These are phyloP conservation scores for Spergularia azorica DNA, from an alignment of 179 eudicot species.

Conservation along the genomic window DNA sequence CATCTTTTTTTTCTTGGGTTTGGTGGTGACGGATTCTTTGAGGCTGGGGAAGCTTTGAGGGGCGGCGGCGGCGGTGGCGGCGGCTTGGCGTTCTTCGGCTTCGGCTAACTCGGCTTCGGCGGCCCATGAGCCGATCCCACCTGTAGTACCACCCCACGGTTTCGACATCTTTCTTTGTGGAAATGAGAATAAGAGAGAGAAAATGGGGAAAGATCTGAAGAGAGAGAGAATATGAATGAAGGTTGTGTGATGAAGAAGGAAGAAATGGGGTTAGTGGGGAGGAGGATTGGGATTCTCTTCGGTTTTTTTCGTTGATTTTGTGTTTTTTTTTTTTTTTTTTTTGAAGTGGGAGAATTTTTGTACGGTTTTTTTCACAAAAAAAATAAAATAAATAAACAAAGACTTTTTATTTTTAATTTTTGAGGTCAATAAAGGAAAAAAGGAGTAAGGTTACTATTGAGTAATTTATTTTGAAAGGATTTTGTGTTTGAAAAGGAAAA, in stretches of 20 bases:
- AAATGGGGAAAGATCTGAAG: slow-evolving; percentile 1
- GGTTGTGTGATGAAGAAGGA: slow-evolving; percentile 1
- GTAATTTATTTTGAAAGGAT: too few species aligned
- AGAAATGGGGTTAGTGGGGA: neutral
- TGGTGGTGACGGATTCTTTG: slow-evolving; percentile 43
- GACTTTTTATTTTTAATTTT: too few species aligned
- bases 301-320: neutral
- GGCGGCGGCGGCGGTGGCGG: slow-evolving; percentile 34
- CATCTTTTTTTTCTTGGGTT: slow-evolving; percentile 58
- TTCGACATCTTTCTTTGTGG: slow-evolving; percentile 51
- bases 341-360: neutral
- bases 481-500: too few species aligned
- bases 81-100: slow-evolving; percentile 59
- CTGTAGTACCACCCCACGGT: slow-evolving; percentile 79
- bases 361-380: neutral
- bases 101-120: slow-evolving; percentile 85
- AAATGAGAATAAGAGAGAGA: too few species aligned
- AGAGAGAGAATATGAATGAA: neutral
- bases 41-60: slow-evolving; percentile 53
- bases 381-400: too few species aligned
- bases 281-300: neutral
- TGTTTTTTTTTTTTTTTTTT: neutral
- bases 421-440: too few species aligned
- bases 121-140: slow-evolving; percentile 81
- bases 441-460: too few species aligned